phyloP scores from a whole-genome alignment of 1,139 yeast species.

The Maudiozyma humilis region DNA sequence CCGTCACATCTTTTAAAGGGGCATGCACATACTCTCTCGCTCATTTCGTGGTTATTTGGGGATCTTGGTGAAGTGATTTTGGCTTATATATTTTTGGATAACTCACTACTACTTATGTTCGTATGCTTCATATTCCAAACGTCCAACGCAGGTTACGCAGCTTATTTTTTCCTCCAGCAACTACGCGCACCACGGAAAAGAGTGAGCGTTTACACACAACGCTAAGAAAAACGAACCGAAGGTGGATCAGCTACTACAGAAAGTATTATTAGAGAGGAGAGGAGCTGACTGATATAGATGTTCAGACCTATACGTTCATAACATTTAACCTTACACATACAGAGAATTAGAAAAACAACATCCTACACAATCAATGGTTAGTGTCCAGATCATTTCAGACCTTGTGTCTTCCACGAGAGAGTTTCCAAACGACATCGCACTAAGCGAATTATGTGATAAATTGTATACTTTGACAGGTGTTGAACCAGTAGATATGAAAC shows the following conservation, averaged over 20 bases:
- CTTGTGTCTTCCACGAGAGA: constrained; percentile 18
- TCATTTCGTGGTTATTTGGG: not conserved
- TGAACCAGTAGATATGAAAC: constrained; percentile 35
- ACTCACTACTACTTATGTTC: not conserved
- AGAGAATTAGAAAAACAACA: too few relatives aligned
- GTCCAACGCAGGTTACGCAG: not conserved
- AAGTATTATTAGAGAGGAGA: too few relatives aligned
- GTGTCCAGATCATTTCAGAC: constrained; percentile 12
- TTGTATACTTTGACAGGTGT: constrained; percentile 76
- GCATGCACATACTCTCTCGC: not conserved
- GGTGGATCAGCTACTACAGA: too few relatives aligned
- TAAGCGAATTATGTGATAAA: constrained; percentile 47
- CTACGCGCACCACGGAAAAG: not conserved
- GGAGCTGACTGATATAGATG: too few relatives aligned
- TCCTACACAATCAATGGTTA: constrained; percentile 6
- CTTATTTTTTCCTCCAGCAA: not conserved
- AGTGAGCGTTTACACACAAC: not conserved
- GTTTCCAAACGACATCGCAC: constrained; percentile 55
- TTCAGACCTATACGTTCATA: too few relatives aligned
- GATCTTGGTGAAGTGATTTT: too few relatives aligned
- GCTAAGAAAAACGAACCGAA: too few relatives aligned
- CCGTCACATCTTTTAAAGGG: too few relatives aligned
- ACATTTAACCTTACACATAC: too few relatives aligned
- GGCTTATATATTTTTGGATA: too few relatives aligned
- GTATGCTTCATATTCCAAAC: not conserved